These are phyloP conservation scores for Epichloe gansuensis DNA, from an alignment of 2,329 filamentous ascomycete genomes.

Conservation along the genomic window DNA sequence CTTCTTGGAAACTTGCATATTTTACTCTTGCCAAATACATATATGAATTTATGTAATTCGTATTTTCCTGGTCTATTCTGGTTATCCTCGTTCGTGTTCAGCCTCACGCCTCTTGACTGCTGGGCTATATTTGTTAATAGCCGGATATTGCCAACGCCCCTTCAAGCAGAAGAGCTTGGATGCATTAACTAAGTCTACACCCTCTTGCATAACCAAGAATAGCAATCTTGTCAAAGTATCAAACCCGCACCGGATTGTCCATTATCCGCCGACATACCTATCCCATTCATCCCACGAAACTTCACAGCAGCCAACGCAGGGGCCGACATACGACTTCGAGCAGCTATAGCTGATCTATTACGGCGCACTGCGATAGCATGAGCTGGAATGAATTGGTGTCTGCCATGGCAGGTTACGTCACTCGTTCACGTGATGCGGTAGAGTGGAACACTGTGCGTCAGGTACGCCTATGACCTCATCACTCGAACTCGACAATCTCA, in stretches of 20 bases:
- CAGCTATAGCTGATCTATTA: background rate
- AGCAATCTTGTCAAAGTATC: background rate
- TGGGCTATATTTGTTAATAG: too few species aligned
- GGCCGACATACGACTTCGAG: background rate
- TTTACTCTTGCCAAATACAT: too few species aligned
- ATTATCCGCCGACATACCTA: too few species aligned
- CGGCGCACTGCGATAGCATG: background rate
- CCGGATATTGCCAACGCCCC: too few species aligned
- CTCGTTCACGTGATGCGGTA: background rate
- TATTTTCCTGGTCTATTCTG: too few species aligned
- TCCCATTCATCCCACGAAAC: background rate
- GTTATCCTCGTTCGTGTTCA: too few species aligned
- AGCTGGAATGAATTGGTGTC: background rate
- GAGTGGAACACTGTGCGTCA: background rate
- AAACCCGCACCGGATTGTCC: background rate
- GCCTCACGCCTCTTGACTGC: too few species aligned
- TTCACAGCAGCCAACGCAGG: background rate
- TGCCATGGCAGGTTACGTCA: conserved; percentile 1
- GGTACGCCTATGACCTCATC: conserved; percentile 2
- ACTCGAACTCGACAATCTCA: background rate
- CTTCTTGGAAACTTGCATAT: too few species aligned
- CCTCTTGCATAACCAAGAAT: too few species aligned
- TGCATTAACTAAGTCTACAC: too few species aligned
- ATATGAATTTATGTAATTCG: too few species aligned
- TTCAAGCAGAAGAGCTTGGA: too few species aligned